Conservation (phyloP, 73 alveolate genomes). For the Tetrahymena thermophila region DNA sequence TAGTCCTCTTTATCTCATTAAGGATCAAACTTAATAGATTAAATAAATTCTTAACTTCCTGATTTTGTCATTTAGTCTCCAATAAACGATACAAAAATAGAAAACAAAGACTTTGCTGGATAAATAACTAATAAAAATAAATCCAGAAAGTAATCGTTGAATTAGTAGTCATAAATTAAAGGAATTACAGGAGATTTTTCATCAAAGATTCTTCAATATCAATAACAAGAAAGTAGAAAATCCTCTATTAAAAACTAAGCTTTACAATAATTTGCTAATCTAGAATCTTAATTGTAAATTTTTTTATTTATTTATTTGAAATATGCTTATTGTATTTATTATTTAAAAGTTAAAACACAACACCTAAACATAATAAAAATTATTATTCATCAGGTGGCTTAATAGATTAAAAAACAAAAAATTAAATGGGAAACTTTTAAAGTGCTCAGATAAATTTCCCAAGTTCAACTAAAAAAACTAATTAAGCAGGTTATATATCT, state of each 20-base stretch:
- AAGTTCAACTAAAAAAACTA: not conserved
- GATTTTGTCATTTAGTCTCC: not conserved
- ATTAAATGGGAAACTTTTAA: not conserved
- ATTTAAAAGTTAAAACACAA: not conserved
- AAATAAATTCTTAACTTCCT: not conserved
- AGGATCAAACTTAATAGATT: not conserved
- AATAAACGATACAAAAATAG: not conserved
- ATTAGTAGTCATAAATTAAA: not conserved
- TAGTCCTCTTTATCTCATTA: not conserved
- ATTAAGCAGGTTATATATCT: not conserved
- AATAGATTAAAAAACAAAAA: not conserved
- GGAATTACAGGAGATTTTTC: not conserved
- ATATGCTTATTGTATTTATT: not conserved
- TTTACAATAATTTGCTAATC: not conserved
- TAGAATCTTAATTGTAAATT: not conserved
- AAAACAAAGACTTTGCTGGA: not conserved
- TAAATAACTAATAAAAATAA: not conserved
- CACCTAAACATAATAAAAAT: not conserved
- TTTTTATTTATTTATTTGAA: not conserved
- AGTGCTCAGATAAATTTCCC: not conserved
- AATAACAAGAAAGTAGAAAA: not conserved
- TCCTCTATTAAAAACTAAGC: not conserved
- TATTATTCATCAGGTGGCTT: not conserved
- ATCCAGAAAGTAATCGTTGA: not conserved
- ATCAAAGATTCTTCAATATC: not conserved